Base-by-base conservation (phyloP, 371 early-diverging fungal genomes). In the Syncephalastrum monosporum region DNA sequence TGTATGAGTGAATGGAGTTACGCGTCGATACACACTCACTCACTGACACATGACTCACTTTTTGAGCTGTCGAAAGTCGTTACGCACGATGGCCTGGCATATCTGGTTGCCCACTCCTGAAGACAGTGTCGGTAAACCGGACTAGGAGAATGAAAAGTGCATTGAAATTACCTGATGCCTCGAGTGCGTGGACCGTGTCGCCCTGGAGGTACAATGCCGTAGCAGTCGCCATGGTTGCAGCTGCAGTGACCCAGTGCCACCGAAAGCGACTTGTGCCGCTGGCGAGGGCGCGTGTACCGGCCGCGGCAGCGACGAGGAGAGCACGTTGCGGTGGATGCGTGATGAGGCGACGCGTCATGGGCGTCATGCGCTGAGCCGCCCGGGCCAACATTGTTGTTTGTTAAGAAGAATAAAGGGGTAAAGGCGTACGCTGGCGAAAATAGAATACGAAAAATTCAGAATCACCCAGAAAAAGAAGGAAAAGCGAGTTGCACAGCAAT, bases 21-120 rank as follows among this genome's bases (percentile, higher is more conserved):
- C 49, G 8, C 14, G 12, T 51, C 21, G 21, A 21, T 5, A n/a
- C n/a, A 5, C 53, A 5, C 16, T 59, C 7, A 33, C 27, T 56
- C 69, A 74, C 75, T 57, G 8, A n/a, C n/a, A 8, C 53, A 5
- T 59, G 4, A 33, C 27, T 56, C 69, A 74, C 75, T 57, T 69
- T 63, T 71, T 71, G 24, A 78, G 51, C 7, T 63, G 54, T 44
- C 61, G 63, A 23, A 74, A 60, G 49, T 78, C 75, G 29, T 73
- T 71, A 5, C 69, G 70, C 42, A 78, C 58, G 47, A 78, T 78
- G 3, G 73, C 75, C 60, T 75, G 69, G 54, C 79, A 78, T 29
- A 78, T 65, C 25, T 61, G 49, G 44, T 78, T 72, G 8, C 75
- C 75, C 10, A 63, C 60, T 4, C 55, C 77, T 77, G 51, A 5